Evolutionary conservation across 441 rosid species (phyloP), one percentile per base, ranked within the genome.

Genomic region (Croton laevigatus): DNA sequence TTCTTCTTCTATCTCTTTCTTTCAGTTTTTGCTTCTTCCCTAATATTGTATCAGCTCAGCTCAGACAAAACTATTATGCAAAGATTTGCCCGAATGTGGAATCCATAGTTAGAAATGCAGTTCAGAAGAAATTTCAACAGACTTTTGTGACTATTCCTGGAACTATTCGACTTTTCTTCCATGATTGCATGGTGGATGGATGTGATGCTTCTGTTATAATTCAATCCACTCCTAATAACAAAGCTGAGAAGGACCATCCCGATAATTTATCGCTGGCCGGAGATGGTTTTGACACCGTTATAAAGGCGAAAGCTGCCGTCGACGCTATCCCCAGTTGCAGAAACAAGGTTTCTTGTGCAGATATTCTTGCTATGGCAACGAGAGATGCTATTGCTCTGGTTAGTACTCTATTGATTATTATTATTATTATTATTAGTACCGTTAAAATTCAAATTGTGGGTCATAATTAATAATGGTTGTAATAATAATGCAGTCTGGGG

Each of bases 141-240:
- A 89, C 95, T 19, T 85, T 84, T 66, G 88, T 86, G 40, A 89
- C 97, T 3, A 81, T 85, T 60, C 97, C 97, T 2, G 94, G 80
- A 13, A 89, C 94, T 44, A 69, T 93, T 70, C 94, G 97, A 49
- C 94, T 93, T 78, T 90, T 87, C 79, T 91, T 93, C 86, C 98
- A 93, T 11, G 95, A 93, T 54, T 93, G 97, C 79, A 83, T 93
- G 54, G 97, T 93, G 11, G 49, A 91, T 94, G 98, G 98, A 1
- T 94, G 97, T 62, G 98, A 91, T 80, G 97, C 96, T 46, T 94
- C 96, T 10, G 84, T 91, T 13, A 73, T 93, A 38, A 76, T 90
- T 64, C 79, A 81, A 10, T 88, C 96, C 2, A 75, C 84, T 1
- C 27, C 74, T 0, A 74, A 9, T 70, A 91, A 89, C 78, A 82